Percentiles rank a stretch among this genome's conserved stretches.
Conservation (phyloP, 768 basidiomycete genomes). For the Phylloporus rhodoxanthus region DNA sequence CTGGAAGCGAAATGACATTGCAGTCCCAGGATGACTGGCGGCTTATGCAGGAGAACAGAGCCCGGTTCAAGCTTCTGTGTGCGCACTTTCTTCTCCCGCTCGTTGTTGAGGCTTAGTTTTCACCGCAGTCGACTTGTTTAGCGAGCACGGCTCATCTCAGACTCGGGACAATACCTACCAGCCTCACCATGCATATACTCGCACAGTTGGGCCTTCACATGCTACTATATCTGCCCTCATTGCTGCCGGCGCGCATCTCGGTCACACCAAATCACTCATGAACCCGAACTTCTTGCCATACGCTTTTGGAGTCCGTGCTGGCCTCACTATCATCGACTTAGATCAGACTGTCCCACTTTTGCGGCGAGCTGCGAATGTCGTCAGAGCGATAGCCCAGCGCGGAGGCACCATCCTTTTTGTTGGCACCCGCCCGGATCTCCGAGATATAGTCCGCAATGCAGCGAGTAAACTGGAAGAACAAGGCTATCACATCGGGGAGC, state of each 20-base stretch:
- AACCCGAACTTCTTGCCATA: conserved; percentile 89
- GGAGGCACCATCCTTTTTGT: conserved; percentile 88
- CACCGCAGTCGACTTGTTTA: conserved; percentile 52
- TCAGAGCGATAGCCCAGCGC: conserved; percentile 71
- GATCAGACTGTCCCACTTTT: conserved; percentile 90
- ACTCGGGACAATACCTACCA: conserved; percentile 62
- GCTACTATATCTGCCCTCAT: conserved; percentile 84
- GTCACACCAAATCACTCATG: conserved; percentile 78
- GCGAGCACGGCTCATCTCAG: conserved; percentile 73
- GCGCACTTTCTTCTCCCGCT: conserved; percentile 18
- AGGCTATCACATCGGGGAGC: conserved; percentile 78
- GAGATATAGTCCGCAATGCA: conserved; percentile 68
- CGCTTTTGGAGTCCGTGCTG: conserved; percentile 86
- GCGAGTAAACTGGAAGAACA: conserved; percentile 73
- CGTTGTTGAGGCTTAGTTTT: conserved; percentile 8
- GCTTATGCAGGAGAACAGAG: conserved; percentile 53
- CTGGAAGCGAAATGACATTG: conserved; percentile 30
- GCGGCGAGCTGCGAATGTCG: conserved; percentile 83
- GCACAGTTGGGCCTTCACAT: conserved; percentile 52
- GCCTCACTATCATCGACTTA: conserved; percentile 89
- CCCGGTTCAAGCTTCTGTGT: conserved; percentile 54
- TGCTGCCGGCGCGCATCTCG: conserved; percentile 91
- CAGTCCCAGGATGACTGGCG: conserved; percentile 60
- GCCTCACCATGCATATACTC: conserved; percentile 64
- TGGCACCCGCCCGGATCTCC: conserved; percentile 78